Evolutionary conservation across 2,329 filamentous ascomycete genomes (phyloP).

Genomic region (Keithomyces neogunnii): DNA sequence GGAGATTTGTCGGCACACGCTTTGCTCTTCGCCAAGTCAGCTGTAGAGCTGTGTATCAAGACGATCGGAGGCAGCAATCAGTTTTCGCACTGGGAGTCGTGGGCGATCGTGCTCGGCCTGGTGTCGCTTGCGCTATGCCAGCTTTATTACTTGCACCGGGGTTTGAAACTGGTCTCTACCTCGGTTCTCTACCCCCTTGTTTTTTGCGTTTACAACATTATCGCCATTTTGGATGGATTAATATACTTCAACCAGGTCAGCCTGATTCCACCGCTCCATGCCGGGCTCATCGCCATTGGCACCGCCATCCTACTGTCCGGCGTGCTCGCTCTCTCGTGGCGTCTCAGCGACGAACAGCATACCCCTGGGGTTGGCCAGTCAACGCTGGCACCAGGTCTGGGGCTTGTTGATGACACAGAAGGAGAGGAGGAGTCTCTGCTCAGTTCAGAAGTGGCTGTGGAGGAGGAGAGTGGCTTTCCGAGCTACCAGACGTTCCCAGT

Average conservation of each 20-base stretch:
- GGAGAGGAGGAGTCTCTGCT: slow-evolving; percentile 51
- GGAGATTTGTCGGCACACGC: slow-evolving; percentile 92
- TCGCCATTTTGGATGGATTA: slow-evolving; percentile 91
- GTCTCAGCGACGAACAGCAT: slow-evolving; percentile 70
- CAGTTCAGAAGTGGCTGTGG: slow-evolving; percentile 34
- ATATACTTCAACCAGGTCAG: slow-evolving; percentile 94
- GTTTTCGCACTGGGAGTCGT: slow-evolving; percentile 92
- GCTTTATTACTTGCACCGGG: slow-evolving; percentile 89
- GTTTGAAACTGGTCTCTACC: slow-evolving; percentile 89
- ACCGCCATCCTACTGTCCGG: slow-evolving; percentile 79
- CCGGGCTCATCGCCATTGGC: slow-evolving; percentile 74
- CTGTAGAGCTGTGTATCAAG: slow-evolving; percentile 83
- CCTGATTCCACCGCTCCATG: slow-evolving; percentile 66
- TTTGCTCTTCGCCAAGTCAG: slow-evolving; percentile 88
- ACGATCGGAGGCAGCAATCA: slow-evolving; percentile 85
- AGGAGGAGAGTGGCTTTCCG: slow-evolving; percentile 30
- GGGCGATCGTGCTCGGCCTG: slow-evolving; percentile 78
- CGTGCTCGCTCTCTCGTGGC: slow-evolving; percentile 88
- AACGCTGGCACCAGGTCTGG: slow-evolving; percentile 72
- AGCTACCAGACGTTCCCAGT: slow-evolving; percentile 41
- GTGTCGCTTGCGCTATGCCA: slow-evolving; percentile 77
- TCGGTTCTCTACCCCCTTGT: slow-evolving; percentile 94
- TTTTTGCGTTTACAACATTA: slow-evolving; percentile 98
- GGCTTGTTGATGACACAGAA: slow-evolving; percentile 63
- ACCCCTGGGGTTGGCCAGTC: slow-evolving; percentile 54